phyloP scores from a whole-genome alignment of 768 basidiomycete species.

The Tulasnella sp. region DNA sequence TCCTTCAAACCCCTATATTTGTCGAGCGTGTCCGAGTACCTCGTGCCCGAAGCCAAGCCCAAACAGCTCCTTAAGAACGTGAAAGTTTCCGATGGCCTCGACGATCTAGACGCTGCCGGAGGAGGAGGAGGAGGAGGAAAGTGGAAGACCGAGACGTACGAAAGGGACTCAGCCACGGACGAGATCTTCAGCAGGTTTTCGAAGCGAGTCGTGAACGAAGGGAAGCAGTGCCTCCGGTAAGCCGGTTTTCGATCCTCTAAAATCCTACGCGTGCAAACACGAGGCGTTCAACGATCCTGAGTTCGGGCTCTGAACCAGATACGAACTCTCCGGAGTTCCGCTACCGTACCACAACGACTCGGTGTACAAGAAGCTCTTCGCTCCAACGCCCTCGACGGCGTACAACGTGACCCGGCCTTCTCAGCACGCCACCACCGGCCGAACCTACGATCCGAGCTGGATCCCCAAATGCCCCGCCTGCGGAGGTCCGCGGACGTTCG shows the following conservation, averaged over 20 bases:
- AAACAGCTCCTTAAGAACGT: conserved; percentile 41
- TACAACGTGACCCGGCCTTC: conserved; percentile 5
- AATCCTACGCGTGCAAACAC: too few relatives aligned
- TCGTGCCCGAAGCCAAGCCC: conserved; percentile 57
- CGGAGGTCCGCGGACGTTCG: conserved; percentile 71
- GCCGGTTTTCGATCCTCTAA: too few relatives aligned
- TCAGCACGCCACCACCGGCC: conserved; percentile 42
- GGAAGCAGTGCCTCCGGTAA: conserved; percentile 86
- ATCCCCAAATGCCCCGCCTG: conserved; percentile 73
- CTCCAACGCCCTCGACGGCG: conserved; percentile 40
- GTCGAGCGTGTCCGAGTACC: conserved; percentile 73
- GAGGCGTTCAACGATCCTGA: too few relatives aligned
- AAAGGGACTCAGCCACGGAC: conserved; percentile 74
- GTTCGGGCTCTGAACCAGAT: too few relatives aligned
- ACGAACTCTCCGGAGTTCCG: conserved; percentile 84
- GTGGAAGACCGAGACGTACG: conserved; percentile 77
- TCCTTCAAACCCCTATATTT: conserved; percentile 61
- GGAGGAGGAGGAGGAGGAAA: conserved; percentile 52
- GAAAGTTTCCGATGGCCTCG: conserved; percentile 35
- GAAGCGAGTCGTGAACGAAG: conserved; percentile 67
- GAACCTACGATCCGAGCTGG: conserved; percentile 57
- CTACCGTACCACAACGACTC: conserved; percentile 83
- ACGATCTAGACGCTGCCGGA: conserved; percentile 42
- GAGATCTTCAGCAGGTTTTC: conserved; percentile 85
- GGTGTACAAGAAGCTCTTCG: conserved; percentile 75